Evolutionary conservation across 1,284 basidiomycete genomes (phyloP).

Genomic region (Puccinia coronata): DNA sequence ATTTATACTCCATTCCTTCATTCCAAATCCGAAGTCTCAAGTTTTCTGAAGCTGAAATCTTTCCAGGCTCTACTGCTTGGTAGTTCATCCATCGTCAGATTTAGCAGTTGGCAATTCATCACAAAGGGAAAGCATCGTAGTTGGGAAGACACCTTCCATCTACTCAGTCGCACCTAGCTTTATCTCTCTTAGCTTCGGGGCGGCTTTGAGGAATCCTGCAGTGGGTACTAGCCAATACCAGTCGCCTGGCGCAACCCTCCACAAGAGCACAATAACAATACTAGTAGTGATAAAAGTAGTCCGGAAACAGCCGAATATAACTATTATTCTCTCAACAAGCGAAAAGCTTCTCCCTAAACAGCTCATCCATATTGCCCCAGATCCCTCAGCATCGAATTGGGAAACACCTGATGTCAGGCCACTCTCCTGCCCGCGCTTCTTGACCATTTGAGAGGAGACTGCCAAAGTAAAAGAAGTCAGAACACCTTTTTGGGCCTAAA

Average conservation of each 20-base stretch:
- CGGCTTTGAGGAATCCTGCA: background rate
- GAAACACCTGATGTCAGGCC: slow-evolving; percentile 11
- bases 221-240: background rate
- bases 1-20: background rate
- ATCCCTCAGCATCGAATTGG: background rate
- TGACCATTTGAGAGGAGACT: slow-evolving; percentile 5
- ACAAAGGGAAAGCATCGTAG: background rate
- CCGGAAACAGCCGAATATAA: background rate
- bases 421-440: background rate
- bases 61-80: background rate
- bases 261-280: background rate
- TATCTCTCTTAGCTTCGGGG: background rate
- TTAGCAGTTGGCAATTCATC: background rate
- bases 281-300: background rate
- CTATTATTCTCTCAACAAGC: no score
- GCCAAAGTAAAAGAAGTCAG: background rate
- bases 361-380: background rate
- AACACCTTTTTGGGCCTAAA: background rate
- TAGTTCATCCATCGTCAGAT: background rate
- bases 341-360: background rate
- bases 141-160: background rate
- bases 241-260: background rate
- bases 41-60: slow-evolving; percentile 1
- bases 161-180: background rate
- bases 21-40: background rate